These are phyloP conservation scores for Coemansia sp. DNA, from an alignment of 192 early-diverging fungal genomes.

Conservation along the genomic window DNA sequence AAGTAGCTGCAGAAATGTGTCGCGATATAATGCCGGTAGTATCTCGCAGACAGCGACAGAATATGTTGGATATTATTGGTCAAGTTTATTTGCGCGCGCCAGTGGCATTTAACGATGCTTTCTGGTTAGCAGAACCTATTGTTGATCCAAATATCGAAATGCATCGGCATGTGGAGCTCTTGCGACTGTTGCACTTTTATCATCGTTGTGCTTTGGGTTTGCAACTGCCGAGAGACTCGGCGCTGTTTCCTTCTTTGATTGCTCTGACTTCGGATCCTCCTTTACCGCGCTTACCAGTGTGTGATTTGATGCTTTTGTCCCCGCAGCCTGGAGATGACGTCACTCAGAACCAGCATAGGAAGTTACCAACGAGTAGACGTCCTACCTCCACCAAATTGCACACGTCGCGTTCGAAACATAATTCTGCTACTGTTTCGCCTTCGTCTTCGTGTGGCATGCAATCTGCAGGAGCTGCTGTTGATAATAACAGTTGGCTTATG, in stretches of 20 bases:
- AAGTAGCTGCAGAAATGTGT: conserved; percentile 36
- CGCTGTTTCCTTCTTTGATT: conserved; percentile 47
- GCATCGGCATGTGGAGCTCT: conserved; percentile 51
- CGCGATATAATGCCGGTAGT: conserved; percentile 50
- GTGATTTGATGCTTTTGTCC: no score
- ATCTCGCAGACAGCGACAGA: conserved; percentile 29
- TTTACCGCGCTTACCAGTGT: neutral
- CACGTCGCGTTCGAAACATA: no score
- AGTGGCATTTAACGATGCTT: conserved; percentile 20
- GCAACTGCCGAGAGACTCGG: conserved; percentile 30
- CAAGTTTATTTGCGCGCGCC: conserved; percentile 37
- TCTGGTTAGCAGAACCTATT: conserved; percentile 41
- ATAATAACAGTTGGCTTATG: conserved; percentile 33
- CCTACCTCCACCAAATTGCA: no score
- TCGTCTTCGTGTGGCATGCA: neutral
- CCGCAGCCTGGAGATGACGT: neutral
- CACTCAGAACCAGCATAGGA: no score
- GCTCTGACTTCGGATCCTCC: conserved; percentile 19
- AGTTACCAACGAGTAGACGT: no score
- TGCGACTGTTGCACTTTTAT: conserved; percentile 46
- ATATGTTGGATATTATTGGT: conserved; percentile 20
- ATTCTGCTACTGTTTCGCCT: no score
- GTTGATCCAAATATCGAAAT: conserved; percentile 51
- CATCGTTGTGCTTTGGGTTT: conserved; percentile 26
- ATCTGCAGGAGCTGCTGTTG: conserved; percentile 4